Evolutionary conservation across 1,284 basidiomycete species (phyloP), one percentile per base, ranked within the genome.

Genomic region (Fomes fomentarius): DNA sequence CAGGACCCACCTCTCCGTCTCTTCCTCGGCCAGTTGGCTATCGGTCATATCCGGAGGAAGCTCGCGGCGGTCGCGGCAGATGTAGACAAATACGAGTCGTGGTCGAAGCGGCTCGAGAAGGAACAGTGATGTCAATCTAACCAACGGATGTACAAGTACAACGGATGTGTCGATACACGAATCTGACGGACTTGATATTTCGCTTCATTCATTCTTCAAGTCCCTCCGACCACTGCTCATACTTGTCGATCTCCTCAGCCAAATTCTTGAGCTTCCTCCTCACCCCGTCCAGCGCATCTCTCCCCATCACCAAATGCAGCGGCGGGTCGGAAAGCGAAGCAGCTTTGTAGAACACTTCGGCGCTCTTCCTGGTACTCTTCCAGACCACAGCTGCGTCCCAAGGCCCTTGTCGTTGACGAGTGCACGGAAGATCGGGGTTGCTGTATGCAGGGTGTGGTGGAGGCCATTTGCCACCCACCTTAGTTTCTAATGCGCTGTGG

Each of bases 1-100:
- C 17, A 35, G 1, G 46, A 58, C 3, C 61, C 58, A 0, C 61
- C 63, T 4, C 31, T 64, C 2, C 56, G 54, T 5, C 47, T 63
- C 30, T 17, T 51, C 5, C 25, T 61, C n/a, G 57, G 57, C 2
- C 41, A 51, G 12, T 55, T 54, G 21, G 40, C 51, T 4, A 28
- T 47, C 8, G 24, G 35, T 1, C 11, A n/a, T 1, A 11, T 34
- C 4, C 40, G 28, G 26, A 21, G 37, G 30, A 49, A 56, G 49
- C 26, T 42, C 9, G 40, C 40, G 10, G 42, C 17, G 6, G 19
- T 63, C 15, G 14, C 17, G 14, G 51, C 34, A 5, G 42, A 31
- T 1, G 24, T 51, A n/a, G 50, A 58, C 7, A 42, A 49, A 37
- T 63, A 54, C 35, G 52, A 42, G 24, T 50, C 55, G 1, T 63